Evolutionary conservation across 345 rosid genomes (phyloP).

Genomic region (Anastatica hierochuntica): DNA sequence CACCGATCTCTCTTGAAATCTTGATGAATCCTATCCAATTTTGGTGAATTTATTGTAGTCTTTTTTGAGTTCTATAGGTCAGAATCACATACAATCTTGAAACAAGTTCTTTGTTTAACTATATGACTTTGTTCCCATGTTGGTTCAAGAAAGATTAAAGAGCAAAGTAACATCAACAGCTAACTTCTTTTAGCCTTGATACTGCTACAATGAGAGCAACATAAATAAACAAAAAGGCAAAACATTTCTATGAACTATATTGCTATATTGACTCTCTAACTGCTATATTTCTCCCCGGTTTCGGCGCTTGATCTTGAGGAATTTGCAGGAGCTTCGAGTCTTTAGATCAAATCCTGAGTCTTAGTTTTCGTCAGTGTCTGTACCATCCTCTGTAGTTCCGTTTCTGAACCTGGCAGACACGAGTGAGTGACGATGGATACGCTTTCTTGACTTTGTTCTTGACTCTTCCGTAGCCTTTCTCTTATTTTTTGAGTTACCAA

Average conservation of each 20-base stretch:
- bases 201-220: slow-evolving; percentile 6
- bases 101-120: no score
- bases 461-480: slow-evolving; percentile 31
- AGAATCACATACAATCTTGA: no score
- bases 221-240: slow-evolving; percentile 18
- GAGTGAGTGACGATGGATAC: slow-evolving; percentile 22
- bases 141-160: no score
- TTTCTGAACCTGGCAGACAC: slow-evolving; percentile 23
- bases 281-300: not conserved
- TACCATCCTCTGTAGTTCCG: slow-evolving; percentile 18
- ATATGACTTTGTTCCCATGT: no score
- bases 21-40: no score
- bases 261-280: slow-evolving; percentile 17
- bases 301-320: slow-evolving; percentile 1
- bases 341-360: not conserved
- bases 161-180: slow-evolving; percentile 11
- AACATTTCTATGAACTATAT: slow-evolving; percentile 10
- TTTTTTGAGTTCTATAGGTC: no score
- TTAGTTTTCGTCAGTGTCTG: slow-evolving; percentile 19
- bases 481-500: slow-evolving; percentile 39
- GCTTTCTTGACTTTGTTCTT: slow-evolving; percentile 29
- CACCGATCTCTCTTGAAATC: no score
- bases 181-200: slow-evolving; percentile 6
- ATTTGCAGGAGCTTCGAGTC: not conserved
- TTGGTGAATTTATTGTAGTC: no score